These are phyloP conservation scores for Ophiostoma sp. DNA, from an alignment of 2,329 filamentous ascomycete species.

Conservation along the genomic window DNA sequence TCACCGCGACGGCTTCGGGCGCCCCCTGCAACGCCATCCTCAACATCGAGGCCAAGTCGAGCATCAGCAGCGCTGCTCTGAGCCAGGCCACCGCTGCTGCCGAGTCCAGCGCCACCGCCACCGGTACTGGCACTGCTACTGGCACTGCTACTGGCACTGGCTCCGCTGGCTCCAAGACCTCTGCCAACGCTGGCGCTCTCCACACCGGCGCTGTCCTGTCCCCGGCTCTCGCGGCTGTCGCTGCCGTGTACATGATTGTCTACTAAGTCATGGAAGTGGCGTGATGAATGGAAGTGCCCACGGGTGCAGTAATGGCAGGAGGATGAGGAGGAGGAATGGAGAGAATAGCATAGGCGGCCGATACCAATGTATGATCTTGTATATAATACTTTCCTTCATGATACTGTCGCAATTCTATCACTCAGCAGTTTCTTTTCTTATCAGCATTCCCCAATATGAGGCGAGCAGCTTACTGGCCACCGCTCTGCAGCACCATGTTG, in stretches of 20 bases:
- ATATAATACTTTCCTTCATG: neutral
- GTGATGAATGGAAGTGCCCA: neutral
- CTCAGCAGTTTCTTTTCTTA: too few species aligned
- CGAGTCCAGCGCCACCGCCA: neutral
- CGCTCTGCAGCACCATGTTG: neutral
- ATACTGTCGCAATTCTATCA: neutral
- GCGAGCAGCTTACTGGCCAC: neutral
- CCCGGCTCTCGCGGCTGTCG: constrained; percentile 19
- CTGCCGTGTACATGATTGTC: constrained; percentile 18
- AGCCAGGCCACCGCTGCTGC: constrained; percentile 15
- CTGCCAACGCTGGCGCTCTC: neutral
- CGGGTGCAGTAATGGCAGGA: constrained; percentile 3
- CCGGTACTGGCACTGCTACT: neutral
- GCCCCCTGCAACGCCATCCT: constrained; percentile 16
- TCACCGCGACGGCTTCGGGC: neutral
- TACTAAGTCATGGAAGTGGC: constrained; percentile 10
- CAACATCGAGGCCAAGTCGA: constrained; percentile 9
- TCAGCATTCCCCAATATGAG: neutral
- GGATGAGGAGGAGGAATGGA: neutral
- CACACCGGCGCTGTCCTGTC: neutral
- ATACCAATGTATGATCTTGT: neutral
- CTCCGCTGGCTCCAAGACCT: neutral
- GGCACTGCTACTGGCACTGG: neutral
- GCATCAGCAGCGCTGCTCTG: constrained; percentile 16
- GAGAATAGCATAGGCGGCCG: neutral